Base-by-base conservation (phyloP, 2,329 filamentous ascomycete species). In the Huntiella decipiens region DNA sequence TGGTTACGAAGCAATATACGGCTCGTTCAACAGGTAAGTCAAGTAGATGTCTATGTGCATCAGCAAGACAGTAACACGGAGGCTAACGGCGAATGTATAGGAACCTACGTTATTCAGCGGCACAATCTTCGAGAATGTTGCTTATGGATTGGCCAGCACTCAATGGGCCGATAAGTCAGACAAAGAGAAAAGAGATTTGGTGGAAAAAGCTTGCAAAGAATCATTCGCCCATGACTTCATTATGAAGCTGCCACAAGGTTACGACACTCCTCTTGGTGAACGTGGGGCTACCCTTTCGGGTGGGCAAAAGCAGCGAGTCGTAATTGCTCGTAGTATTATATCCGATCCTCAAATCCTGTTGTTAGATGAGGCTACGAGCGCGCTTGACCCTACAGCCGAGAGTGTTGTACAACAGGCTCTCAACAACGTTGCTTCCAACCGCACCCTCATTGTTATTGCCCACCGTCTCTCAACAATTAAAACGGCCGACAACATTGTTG, bases 1-100 rank as follows among this genome's bases (percentile, higher is more conserved):
- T 95, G 85, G 84, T 62, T 95, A 3, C 74, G 84, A 16, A 68
- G 74, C 17, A 85, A 91, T 38, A 62, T 95, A 36, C 84, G 78
- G 0, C 61, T 95, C 1, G 72, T 95, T 1, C 86, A 94, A 54
- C 91, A 96, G 57, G 70, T 78, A 11, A 87, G 78, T 15, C 50
- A 28, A 28, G 6, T 28, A 28, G 22, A 28, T 44, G 22, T 5
- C 7, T 16, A 37, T 15, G n/a, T n/a, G 22, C 12, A 2, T 42
- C 39, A 15, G 12, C 11, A 13, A 17, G 13, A 6, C 11, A 28
- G 1, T 7, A 31, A 32, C 19, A 42, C 5, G 12, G 12, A n/a
- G 28, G 17, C 42, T 44, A 22, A 44, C 42, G 12, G 1, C 17
- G 10, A 15, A 10, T 4, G 6, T 28, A 22, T 44, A 44, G 43